Evolutionary conservation across 805 yeast species (phyloP).

Genomic region (Saccharomycopsis sp.): DNA sequence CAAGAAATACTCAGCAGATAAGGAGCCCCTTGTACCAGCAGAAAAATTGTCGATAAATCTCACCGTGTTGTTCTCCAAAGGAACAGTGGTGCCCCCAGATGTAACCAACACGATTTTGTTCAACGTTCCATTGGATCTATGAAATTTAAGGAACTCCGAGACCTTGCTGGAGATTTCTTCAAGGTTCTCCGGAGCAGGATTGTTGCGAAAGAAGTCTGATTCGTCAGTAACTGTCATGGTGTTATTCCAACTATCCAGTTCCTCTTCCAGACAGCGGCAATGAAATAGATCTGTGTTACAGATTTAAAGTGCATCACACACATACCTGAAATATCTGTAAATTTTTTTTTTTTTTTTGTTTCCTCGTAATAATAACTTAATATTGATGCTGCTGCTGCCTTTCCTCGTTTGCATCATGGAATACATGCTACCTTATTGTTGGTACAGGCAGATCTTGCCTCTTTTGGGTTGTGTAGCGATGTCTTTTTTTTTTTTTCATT

Average conservation of each 20-base stretch:
- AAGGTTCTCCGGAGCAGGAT: conserved; percentile 37
- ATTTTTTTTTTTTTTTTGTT: too few relatives aligned
- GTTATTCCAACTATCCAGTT: background rate
- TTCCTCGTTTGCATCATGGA: too few relatives aligned
- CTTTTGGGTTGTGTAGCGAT: too few relatives aligned
- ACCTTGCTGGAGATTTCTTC: conserved; percentile 51
- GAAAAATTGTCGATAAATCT: conserved; percentile 93
- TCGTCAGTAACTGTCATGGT: conserved; percentile 5
- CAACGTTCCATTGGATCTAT: conserved; percentile 33
- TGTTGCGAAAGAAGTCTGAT: conserved; percentile 13
- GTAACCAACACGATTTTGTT: conserved; percentile 70
- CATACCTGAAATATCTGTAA: too few relatives aligned
- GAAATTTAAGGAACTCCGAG: conserved; percentile 41
- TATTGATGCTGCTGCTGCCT: too few relatives aligned
- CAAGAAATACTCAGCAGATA: conserved; percentile 86
- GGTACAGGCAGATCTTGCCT: too few relatives aligned
- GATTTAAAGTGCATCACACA: too few relatives aligned
- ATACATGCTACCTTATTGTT: too few relatives aligned
- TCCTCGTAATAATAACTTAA: too few relatives aligned
- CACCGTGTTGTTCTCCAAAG: conserved; percentile 93
- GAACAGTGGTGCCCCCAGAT: conserved; percentile 97
- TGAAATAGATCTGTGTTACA: too few relatives aligned
- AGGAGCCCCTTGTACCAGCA: conserved; percentile 97
- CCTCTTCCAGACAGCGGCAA: too few relatives aligned
- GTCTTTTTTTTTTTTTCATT: too few relatives aligned